Base-by-base conservation (phyloP, 148 eudicot species). In the Cornus florida region DNA sequence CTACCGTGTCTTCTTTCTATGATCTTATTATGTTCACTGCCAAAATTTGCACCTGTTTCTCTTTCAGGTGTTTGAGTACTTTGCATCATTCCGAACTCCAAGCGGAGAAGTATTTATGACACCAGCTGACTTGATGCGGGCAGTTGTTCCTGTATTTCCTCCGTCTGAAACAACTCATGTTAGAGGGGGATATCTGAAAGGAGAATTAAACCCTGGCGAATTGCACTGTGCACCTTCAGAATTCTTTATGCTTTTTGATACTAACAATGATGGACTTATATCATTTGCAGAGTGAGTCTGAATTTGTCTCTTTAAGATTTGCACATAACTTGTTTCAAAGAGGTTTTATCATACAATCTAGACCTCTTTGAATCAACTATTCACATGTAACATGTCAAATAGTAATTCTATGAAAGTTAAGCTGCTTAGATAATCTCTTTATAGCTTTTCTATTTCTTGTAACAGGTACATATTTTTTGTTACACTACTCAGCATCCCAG, bases 211-310 rank as follows among this genome's bases (percentile, higher is more conserved):
- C 65, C 87, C 89, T 5, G 88, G 90, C 17, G 89, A 91, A 65
- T 73, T 93, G 10, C 91, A 87, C 9, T 91, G 96, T 57, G 79
- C 97, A 74, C 92, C 97, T 79, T 95, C 98, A 0, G 7, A 86
- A 24, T 95, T 95, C 74, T 95, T 95, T 81, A 95, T 93, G 98
- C 94, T 93, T 69, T 95, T 95, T 41, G 98, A 95, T 75, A 90
- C 90, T 17, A 77, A 95, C 57, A 85, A 77, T 35, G 98, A 95
- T 78, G 98, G 98, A 28, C 90, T 93, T 71, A 87, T 95, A 48
- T 95, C 98, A 66, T 95, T 95, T 79, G 83, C 93, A 17, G 97
- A 95, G 97, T 95, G 39, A 86, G 96, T 83, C 7, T 7, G 39
- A n/a, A 20, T 24, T 6, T 22, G 9, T 12, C 13, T 19, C 2